Evolutionary conservation across 306 rosid genomes (phyloP).

Genomic region (Casuarina glauca): DNA sequence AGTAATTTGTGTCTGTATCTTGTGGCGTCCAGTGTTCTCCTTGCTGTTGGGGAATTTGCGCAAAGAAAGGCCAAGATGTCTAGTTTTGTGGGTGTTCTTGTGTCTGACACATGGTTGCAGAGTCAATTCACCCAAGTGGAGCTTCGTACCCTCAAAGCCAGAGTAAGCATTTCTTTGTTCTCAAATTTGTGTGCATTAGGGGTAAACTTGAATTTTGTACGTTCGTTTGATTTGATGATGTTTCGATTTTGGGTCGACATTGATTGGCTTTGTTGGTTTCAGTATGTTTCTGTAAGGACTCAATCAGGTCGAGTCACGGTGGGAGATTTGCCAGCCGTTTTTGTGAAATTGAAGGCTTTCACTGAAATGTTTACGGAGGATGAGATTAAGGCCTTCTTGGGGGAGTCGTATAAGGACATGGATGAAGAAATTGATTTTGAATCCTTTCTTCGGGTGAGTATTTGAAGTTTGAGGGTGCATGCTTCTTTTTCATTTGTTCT

Average conservation of each 20-base stretch:
- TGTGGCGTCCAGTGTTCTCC: constrained; percentile 28
- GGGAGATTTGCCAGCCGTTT: constrained; percentile 66
- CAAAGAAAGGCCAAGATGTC: constrained; percentile 64
- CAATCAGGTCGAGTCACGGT: constrained; percentile 63
- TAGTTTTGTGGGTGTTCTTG: constrained; percentile 83
- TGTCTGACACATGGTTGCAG: constrained; percentile 92
- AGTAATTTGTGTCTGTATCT: constrained; percentile 13
- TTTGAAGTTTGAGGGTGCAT: not conserved
- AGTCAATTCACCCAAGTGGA: constrained; percentile 99
- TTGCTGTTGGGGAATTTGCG: constrained; percentile 28
- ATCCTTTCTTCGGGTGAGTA: constrained; percentile 78
- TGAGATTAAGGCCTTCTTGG: constrained; percentile 62
- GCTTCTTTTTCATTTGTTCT: constrained; percentile 9
- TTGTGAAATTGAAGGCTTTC: constrained; percentile 65
- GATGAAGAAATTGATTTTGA: constrained; percentile 84
- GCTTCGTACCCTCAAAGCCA: constrained; percentile 91
- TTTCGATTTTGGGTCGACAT: constrained; percentile 17
- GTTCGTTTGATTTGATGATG: constrained; percentile 11
- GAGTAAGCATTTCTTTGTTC: constrained; percentile 41
- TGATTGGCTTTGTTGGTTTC: constrained; percentile 33
- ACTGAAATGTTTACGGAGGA: constrained; percentile 54
- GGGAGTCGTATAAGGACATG: constrained; percentile 45
- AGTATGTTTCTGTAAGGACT: constrained; percentile 74
- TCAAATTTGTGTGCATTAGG: not conserved
- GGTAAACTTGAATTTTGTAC: not conserved